Evolutionary conservation across 1,139 yeast genomes (phyloP).

Genomic region (Candida sp.): DNA sequence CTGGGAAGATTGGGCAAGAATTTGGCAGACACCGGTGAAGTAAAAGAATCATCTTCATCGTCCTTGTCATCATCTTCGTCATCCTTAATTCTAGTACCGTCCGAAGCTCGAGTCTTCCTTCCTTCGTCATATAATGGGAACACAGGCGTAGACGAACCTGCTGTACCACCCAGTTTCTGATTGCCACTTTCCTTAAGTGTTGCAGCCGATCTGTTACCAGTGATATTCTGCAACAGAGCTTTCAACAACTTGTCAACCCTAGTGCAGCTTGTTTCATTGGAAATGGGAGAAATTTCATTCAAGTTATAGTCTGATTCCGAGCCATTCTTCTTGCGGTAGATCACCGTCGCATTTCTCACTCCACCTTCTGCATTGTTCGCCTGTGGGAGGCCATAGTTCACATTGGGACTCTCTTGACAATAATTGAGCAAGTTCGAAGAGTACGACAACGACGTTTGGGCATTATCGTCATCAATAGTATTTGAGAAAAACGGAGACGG

Average conservation of each 20-base stretch:
- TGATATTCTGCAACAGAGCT: background rate
- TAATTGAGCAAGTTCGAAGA: constrained; percentile 4
- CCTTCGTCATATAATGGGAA: constrained; percentile 1
- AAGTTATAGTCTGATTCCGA: constrained; percentile 14
- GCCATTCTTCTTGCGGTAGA: constrained; percentile 12
- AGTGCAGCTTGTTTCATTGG: constrained; percentile 10
- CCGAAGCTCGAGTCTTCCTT: background rate
- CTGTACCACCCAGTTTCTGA: background rate
- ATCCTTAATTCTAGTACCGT: background rate
- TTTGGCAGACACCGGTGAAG: constrained; percentile 1
- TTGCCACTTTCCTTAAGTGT: background rate
- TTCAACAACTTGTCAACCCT: constrained; percentile 1
- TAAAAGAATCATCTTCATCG: constrained; percentile 2
- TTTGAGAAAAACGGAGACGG: constrained; percentile 7
- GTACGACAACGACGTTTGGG: constrained; percentile 12
- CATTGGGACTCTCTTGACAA: background rate
- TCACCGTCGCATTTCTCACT: constrained; percentile 18
- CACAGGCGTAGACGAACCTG: background rate
- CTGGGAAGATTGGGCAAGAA: background rate
- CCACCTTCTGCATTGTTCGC: constrained; percentile 1
- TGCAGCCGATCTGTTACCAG: background rate
- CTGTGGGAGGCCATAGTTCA: background rate
- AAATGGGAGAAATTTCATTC: constrained; percentile 20
- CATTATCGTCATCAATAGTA: constrained; percentile 15
- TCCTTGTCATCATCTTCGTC: background rate